Evolutionary conservation across 2,329 filamentous ascomycete genomes (phyloP), one percentile per base, ranked within the genome.

Genomic region (Calonectria montana): DNA sequence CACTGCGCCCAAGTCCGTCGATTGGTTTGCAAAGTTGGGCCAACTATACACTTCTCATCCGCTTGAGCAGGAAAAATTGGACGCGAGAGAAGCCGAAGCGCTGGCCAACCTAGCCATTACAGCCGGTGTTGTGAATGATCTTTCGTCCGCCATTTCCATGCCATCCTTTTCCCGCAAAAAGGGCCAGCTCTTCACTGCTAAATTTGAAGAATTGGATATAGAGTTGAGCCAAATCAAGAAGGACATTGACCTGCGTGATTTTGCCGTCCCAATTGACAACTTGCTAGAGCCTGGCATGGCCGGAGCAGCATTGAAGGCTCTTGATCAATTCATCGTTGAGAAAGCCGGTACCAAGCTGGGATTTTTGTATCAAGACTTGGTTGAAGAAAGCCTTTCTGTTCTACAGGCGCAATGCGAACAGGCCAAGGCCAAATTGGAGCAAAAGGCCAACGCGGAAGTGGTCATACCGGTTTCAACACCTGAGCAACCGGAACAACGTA

Each of bases 281-380:
- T 80, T 88, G 0, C 70, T 83, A 0, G 82, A 87, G 65, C 84
- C 84, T 0, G 83, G 81, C 0, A 81, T 85, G 79, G 79, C 84
- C 0, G 72, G 79, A 2, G 72, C 71, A 0, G 84, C 86, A 2
- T 74, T 88, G 5, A 76, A 77, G 3, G 71, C 75, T 0, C 78
- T 89, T 0, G 81, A 87, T 41, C 25, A 74, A 12, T 85, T 85
- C 55, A 68, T 88, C 3, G 41, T 79, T 1, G 78, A 84, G 0
- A 84, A 84, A 29, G 73, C 81, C 0, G 86, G 86, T 2, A 79
- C 81, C 0, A 84, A 80, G n/a, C 71, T 88, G 16, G 84, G 82
- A 1, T 82, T 82, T 48, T 74, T 88, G 0, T 89, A 88, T 71
- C 79, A 86, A 53, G 83, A 87, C 53, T 64, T 86, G 8, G 75